A percentile compares a stretch with the other conserved stretches of the same genome.
Evolutionary conservation across 2,329 filamentous ascomycete species (phyloP).

Genomic region (Bimuria novae-zelandiae): DNA sequence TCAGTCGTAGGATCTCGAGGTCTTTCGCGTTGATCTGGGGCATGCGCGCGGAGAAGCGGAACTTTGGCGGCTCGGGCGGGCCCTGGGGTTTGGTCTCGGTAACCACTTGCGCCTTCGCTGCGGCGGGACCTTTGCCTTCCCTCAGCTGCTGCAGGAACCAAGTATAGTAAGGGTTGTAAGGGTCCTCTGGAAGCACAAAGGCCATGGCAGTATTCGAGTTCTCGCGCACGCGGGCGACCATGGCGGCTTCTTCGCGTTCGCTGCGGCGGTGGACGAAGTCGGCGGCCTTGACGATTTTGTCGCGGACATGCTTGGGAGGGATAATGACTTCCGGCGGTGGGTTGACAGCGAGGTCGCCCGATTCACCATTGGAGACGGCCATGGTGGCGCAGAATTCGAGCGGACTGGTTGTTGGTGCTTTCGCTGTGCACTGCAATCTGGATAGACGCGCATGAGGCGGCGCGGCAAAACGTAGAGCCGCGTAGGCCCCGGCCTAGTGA

Average conservation of each 20-base stretch:
- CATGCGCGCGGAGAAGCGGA: slow-evolving; percentile 94
- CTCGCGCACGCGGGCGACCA: slow-evolving; percentile 80
- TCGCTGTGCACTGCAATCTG: not conserved
- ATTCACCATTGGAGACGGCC: slow-evolving; percentile 36
- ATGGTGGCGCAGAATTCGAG: slow-evolving; percentile 19
- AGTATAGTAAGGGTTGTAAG: slow-evolving; percentile 85
- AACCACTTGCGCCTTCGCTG: slow-evolving; percentile 43
- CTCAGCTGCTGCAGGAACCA: slow-evolving; percentile 89
- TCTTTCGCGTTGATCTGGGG: slow-evolving; percentile 96
- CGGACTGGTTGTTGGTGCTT: not conserved
- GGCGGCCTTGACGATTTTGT: slow-evolving; percentile 89
- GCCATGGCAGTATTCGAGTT: slow-evolving; percentile 92
- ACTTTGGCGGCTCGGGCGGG: slow-evolving; percentile 82
- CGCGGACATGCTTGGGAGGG: slow-evolving; percentile 82
- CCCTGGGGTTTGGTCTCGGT: slow-evolving; percentile 72
- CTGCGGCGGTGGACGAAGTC: slow-evolving; percentile 80
- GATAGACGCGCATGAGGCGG: not conserved
- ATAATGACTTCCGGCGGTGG: slow-evolving; percentile 83
- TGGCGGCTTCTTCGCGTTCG: slow-evolving; percentile 74
- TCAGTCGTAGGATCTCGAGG: slow-evolving; percentile 72
- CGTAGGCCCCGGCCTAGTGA: not conserved
- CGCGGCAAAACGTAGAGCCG: not conserved
- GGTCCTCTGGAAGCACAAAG: slow-evolving; percentile 78
- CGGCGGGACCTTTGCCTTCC: slow-evolving; percentile 77
- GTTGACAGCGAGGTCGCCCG: slow-evolving; percentile 53